These are phyloP conservation scores for Trapa bicornis DNA, from an alignment of 345 rosid species.

Conservation along the genomic window DNA sequence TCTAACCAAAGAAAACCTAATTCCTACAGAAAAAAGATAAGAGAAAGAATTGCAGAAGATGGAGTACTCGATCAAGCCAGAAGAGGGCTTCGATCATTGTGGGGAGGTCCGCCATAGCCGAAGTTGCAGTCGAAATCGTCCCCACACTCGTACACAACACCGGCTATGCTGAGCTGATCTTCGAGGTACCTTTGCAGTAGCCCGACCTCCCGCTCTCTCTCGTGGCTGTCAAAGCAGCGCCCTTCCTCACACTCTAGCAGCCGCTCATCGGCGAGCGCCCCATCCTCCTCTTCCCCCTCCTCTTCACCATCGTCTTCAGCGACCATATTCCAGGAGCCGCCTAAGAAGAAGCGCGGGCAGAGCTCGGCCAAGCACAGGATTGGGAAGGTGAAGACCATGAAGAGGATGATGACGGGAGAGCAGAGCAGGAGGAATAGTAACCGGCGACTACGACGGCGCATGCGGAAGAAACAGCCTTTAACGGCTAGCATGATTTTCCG, in stretches of 20 bases:
- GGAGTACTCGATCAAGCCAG: constrained; percentile 18
- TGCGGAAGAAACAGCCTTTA: constrained; percentile 22
- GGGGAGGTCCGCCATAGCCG: constrained; percentile 6
- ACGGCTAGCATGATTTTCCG: constrained; percentile 29
- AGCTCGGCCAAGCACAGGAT: constrained; percentile 38
- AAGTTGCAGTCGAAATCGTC: constrained; percentile 13
- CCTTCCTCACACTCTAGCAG: constrained; percentile 49
- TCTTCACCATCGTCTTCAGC: constrained; percentile 5
- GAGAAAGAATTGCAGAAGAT: not conserved
- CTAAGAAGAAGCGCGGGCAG: constrained; percentile 23
- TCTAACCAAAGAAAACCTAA: not conserved
- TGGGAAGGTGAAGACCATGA: constrained; percentile 41
- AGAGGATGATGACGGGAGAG: constrained; percentile 48
- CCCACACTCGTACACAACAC: constrained; percentile 39
- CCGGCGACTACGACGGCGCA: constrained; percentile 39
- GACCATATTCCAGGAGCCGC: constrained; percentile 11
- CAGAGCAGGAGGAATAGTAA: constrained; percentile 33
- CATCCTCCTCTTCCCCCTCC: constrained; percentile 1
- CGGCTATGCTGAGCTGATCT: constrained; percentile 46
- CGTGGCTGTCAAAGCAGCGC: constrained; percentile 17
- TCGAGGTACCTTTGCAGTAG: constrained; percentile 54
- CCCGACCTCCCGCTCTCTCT: constrained; percentile 22
- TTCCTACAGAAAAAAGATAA: not conserved
- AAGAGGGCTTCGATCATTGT: constrained; percentile 27
- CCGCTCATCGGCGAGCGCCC: constrained; percentile 13